A percentile compares a stretch with the other conserved stretches of the same genome.
These are phyloP conservation scores for Epichloe coenophiala DNA, from an alignment of 2,329 filamentous ascomycete genomes.

Conservation along the genomic window DNA sequence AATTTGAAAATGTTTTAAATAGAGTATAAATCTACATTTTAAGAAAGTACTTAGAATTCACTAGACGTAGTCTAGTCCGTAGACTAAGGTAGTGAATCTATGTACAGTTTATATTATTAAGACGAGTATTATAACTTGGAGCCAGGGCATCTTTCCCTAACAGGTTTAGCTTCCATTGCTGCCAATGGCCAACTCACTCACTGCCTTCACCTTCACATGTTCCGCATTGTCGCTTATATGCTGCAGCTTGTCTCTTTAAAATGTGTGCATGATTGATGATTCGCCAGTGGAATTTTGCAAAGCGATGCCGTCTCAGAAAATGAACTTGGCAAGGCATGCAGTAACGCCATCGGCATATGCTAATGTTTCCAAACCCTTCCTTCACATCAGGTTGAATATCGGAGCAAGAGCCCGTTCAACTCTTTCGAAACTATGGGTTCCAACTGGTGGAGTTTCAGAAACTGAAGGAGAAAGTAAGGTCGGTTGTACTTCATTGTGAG, in stretches of 20 bases:
- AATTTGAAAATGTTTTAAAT: not conserved
- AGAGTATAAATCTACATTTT: not conserved
- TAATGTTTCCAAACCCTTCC: conserved; percentile 11
- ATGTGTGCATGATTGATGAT: not conserved
- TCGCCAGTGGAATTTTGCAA: not conserved
- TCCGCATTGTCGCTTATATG: not conserved
- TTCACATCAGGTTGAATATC: conserved; percentile 5
- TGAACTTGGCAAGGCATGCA: conserved; percentile 6
- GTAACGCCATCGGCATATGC: conserved; percentile 3
- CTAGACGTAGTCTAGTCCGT: too few species aligned
- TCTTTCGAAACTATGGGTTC: conserved; percentile 67
- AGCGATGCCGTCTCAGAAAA: conserved; percentile 9
- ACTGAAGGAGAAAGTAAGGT: conserved; percentile 38
- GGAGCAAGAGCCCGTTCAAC: conserved; percentile 14
- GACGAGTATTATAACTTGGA: not conserved
- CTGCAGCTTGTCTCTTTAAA: not conserved
- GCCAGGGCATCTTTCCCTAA: not conserved
- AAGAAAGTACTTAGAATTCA: too few species aligned
- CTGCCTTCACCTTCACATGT: not conserved
- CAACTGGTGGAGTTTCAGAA: conserved; percentile 54
- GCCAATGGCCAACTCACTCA: too few species aligned
- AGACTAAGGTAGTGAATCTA: not conserved
- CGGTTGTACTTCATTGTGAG: not conserved
- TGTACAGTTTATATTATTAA: not conserved
- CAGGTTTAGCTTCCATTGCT: not conserved